Conservation (phyloP, 352 stramenopile species). For the Pilasporangium apinafurcum region DNA sequence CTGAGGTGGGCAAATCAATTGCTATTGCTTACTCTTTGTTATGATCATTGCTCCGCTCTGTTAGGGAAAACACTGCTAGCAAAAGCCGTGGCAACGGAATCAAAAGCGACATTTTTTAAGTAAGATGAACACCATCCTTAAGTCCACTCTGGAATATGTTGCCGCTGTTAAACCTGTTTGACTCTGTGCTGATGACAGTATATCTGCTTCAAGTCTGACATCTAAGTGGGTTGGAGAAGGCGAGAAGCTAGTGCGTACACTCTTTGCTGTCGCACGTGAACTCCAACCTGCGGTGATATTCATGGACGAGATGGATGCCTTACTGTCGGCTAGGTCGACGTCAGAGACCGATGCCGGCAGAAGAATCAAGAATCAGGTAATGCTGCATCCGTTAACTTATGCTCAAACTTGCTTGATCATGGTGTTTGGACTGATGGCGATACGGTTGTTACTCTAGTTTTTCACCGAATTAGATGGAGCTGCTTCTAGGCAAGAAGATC, state of each 20-base stretch:
- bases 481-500: constrained; percentile 60
- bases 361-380: constrained; percentile 88
- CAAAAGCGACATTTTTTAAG: constrained; percentile 83
- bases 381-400: not conserved
- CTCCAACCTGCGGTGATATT: constrained; percentile 85
- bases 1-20: not conserved
- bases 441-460: constrained; percentile 66
- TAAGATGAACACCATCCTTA: constrained; percentile 8
- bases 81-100: constrained; percentile 78
- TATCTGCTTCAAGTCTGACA: constrained; percentile 85
- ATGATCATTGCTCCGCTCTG: not conserved
- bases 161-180: constrained; percentile 4
- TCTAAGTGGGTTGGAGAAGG: constrained; percentile 89
- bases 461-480: constrained; percentile 84
- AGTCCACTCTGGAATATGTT: not conserved
- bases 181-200: constrained; percentile 26
- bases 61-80: constrained; percentile 82
- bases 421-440: not conserved
- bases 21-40: not conserved
- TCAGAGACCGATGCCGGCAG: constrained; percentile 84
- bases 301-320: constrained; percentile 86
- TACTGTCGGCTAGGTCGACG: constrained; percentile 65
- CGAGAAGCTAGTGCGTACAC: constrained; percentile 92
- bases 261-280: constrained; percentile 90
- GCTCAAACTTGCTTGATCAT: not conserved